Conservation (phyloP, 108 stramenopile genomes). For the Nitzschia sp. region DNA sequence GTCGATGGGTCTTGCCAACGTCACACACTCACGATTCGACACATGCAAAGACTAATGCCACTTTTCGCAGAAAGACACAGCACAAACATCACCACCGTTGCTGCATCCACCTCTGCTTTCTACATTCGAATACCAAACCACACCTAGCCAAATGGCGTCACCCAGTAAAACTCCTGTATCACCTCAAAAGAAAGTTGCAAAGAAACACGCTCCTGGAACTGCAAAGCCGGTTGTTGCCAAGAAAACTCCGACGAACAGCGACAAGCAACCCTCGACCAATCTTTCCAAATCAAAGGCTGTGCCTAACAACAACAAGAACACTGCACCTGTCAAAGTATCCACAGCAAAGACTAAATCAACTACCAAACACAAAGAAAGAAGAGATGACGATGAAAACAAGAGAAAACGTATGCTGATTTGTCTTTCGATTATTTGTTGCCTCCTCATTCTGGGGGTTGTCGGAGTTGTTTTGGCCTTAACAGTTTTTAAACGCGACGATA, state of each 20-base stretch:
- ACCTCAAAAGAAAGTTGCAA: background rate
- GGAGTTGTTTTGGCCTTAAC: constrained; percentile 8
- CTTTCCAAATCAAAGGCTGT: background rate
- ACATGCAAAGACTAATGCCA: no score
- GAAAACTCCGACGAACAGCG: background rate
- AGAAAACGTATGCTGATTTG: background rate
- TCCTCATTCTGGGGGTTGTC: background rate
- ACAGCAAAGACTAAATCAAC: background rate
- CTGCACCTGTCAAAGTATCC: background rate
- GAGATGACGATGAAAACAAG: background rate
- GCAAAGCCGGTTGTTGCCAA: background rate
- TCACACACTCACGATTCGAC: no score
- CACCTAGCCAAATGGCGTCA: no score
- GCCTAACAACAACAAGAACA: background rate
- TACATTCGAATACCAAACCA: no score
- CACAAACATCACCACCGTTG: no score
- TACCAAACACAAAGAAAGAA: background rate
- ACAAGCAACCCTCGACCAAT: background rate
- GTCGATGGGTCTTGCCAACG: no score
- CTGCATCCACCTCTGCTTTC: no score
- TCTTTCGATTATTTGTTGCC: background rate
- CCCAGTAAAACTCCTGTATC: background rate
- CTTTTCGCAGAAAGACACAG: no score
- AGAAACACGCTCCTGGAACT: background rate
- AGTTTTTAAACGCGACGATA: constrained; percentile 4